Base-by-base conservation (phyloP, 441 rosid genomes). In the Manihot esculenta region DNA sequence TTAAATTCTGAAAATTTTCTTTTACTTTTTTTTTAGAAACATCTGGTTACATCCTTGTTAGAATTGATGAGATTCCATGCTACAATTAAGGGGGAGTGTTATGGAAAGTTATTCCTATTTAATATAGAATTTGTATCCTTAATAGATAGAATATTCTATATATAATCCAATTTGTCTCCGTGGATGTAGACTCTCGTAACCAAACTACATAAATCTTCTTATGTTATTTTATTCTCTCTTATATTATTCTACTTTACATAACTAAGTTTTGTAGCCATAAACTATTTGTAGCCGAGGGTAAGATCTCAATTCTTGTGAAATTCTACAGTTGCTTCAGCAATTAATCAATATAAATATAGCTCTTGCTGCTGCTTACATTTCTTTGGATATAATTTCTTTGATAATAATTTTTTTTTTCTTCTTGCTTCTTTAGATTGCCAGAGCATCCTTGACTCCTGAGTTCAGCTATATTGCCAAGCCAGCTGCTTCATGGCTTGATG, bases 401-500 rank as follows among this genome's bases (percentile, higher is more conserved):
- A 76, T 65, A 41, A 51, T 10, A 58, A 74, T 72, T 5, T 30
- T 10, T 71, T 53, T 71, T 54, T 33, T 47, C 68, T 70, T 69
- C 62, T 55, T 68, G 61, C 41, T 75, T 50, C 53, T 81, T 61
- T 66, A 93, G 99, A 96, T 96, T 69, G 76, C 97, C 53, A 91
- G 87, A 77, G 97, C 90, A 76, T 96, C 99, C 44, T 79, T 88
- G 76, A 79, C 80, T 49, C 94, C 99, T 47, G 83, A 90, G 78
- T 85, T 89, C 74, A 96, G 96, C 87, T 88, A 89, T 78, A 89
- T 96, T 78, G 98, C 99, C 64, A 96, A 88, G 88, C 97, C 98
- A 79, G 97, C 99, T 74, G 99, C 99, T 82, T 93, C 99, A 27
- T 96, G 98, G 99, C 94, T 96, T 21, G 99, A 96, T 78, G 99